Evolutionary conservation across 495 filamentous ascomycete species (phyloP), one percentile per base, ranked within the genome.

Genomic region (Tricharina praecox): DNA sequence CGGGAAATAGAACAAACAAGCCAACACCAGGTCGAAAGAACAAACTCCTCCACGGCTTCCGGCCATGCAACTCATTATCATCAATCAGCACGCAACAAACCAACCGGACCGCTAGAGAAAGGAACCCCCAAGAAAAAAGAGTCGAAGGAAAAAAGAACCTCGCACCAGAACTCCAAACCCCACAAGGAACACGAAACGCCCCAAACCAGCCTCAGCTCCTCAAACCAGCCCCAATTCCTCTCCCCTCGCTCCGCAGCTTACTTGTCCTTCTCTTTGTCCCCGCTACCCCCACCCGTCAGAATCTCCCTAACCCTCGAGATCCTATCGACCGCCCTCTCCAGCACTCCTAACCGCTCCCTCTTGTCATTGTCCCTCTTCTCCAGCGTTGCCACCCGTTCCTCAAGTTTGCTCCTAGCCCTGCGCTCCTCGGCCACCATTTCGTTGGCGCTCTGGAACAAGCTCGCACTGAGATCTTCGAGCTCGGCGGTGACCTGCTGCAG

Each of bases 381-480:
- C 28, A 88, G 63, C 53, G 79, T 69, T 23, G 63, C 70, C 0
- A 88, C 74, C 24, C 82, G 62, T 61, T 84, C 79, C 62, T 93
- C 85, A 24, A 96, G 68, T 62, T 72, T 74, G 4, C 81, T 82
- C 33, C 84, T 67, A 26, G 81, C 83, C 60, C 79, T 76, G 37
- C 90, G 70, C 69, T 96, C 90, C 55, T 75, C 67, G 13, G 88
- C 85, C 20, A 97, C 90, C 88, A 97, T 96, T 68, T 93, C 83
- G 56, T 96, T 96, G 15, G 90, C 90, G 64, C 93, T 79, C 61
- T 83, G 77, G 65, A 97, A 97, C 42, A 97, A 67, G 52, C 78
- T 75, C 37, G 77, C 81, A 26, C 76, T 84, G 53, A 97, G 67
- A 57, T 97, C 90, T 62, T 96, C 92, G 11, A 97, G 70, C 66